A percentile compares a stretch with the other conserved stretches of the same genome.
These are phyloP conservation scores for Peronospora tabacina DNA, from an alignment of 352 stramenopile species.

Conservation along the genomic window DNA sequence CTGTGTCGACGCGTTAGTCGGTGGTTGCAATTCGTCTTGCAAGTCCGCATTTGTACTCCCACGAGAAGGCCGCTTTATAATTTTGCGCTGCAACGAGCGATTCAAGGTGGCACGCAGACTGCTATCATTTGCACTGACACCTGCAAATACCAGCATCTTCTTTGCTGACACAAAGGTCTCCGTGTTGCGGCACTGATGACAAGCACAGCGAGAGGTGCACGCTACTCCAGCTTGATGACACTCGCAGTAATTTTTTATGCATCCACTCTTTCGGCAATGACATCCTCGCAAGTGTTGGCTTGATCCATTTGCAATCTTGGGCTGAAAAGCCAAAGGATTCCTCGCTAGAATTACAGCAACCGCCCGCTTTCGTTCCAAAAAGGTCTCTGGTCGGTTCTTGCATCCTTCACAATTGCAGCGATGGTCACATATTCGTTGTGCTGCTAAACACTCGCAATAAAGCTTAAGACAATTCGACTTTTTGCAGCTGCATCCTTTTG, in stretches of 20 bases:
- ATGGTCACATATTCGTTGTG: conserved; percentile 58
- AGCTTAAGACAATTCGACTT: conserved; percentile 97
- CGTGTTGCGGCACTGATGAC: conserved; percentile 67
- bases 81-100: conserved; percentile 19
- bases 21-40: conserved; percentile 13
- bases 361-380: conserved; percentile 57
- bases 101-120: conserved; percentile 5
- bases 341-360: conserved; percentile 86
- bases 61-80: conserved; percentile 17
- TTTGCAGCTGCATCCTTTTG: conserved; percentile 91
- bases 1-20: conserved; percentile 21
- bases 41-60: not conserved
- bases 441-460: conserved; percentile 79
- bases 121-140: conserved; percentile 14
- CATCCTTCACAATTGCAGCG: conserved; percentile 79
- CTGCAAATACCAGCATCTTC: conserved; percentile 59
- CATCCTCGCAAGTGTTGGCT: conserved; percentile 89
- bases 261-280: conserved; percentile 93
- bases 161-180: conserved; percentile 59
- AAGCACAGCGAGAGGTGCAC: conserved; percentile 79
- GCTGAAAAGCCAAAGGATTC: conserved; percentile 92
- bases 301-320: conserved; percentile 85
- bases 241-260: conserved; percentile 98
- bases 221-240: conserved; percentile 89
- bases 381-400: conserved; percentile 59